Conservation (phyloP, 2,329 filamentous ascomycete species). For the Talaromyces rugulosus region DNA sequence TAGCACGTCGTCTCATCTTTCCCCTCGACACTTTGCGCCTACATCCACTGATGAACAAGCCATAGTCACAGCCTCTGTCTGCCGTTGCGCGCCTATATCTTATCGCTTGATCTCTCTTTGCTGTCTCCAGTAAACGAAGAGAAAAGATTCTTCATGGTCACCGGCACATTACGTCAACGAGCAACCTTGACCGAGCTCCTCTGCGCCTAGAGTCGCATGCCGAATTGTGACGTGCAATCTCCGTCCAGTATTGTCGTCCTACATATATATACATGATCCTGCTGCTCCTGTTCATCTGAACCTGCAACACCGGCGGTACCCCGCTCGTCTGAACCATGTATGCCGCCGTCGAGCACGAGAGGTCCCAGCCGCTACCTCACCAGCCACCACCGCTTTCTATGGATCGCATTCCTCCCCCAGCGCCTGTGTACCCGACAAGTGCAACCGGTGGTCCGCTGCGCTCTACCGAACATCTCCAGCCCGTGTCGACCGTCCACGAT, state of each 20-base stretch:
- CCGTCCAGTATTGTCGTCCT: background rate
- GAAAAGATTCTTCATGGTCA: background rate
- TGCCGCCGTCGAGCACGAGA: constrained; percentile 32
- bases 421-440: constrained; percentile 33
- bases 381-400: constrained; percentile 35
- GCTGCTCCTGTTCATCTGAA: background rate
- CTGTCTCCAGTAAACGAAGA: background rate
- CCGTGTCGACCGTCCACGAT: constrained; percentile 38
- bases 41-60: background rate
- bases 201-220: background rate
- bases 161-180: background rate
- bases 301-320: constrained; percentile 14
- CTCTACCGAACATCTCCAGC: constrained; percentile 32
- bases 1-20: background rate
- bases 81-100: background rate
- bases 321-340: constrained; percentile 32
- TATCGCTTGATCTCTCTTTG: background rate
- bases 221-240: background rate
- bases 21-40: background rate
- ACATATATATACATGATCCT: background rate
- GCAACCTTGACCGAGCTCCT: background rate
- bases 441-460: constrained; percentile 28
- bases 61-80: background rate
- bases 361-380: constrained; percentile 31
- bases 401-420: constrained; percentile 34